Evolutionary conservation across 306 rosid genomes (phyloP).

Genomic region (Mimosa pudica): DNA sequence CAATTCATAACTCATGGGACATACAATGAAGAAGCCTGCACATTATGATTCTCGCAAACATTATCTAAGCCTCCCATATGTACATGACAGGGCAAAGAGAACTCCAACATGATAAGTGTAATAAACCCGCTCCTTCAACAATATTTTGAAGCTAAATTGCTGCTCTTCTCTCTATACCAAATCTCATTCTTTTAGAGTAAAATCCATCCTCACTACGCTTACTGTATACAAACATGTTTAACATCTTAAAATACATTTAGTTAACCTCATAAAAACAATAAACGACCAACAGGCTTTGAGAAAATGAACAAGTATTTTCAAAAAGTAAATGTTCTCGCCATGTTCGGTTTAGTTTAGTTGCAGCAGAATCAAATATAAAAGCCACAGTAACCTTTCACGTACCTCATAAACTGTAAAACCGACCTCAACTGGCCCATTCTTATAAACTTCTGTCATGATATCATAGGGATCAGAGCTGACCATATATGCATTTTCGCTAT

Average conservation of each 20-base stretch:
- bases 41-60: neutral
- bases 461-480: conserved; percentile 58
- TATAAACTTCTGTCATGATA: conserved; percentile 87
- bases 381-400: conserved; percentile 36
- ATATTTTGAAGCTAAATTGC: neutral
- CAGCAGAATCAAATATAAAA: conserved; percentile 24
- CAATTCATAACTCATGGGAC: conserved; percentile 5
- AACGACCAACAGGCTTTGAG: neutral
- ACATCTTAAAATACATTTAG: neutral
- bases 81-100: neutral
- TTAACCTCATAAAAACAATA: neutral
- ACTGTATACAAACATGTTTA: neutral
- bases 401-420: conserved; percentile 90
- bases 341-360: conserved; percentile 13
- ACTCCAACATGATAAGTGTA: neutral
- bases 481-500: conserved; percentile 64
- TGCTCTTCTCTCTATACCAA: neutral
- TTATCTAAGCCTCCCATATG: conserved; percentile 5
- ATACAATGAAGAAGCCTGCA: neutral
- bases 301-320: neutral
- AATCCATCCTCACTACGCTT: neutral
- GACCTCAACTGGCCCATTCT: conserved; percentile 97
- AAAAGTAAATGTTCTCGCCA: neutral
- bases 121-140: conserved; percentile 4
- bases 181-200: neutral